Percentiles rank a stretch among this genome's conserved stretches.
Evolutionary conservation across 2,329 filamentous ascomycete species (phyloP).

Genomic region (Diaporthe citrichinensis): DNA sequence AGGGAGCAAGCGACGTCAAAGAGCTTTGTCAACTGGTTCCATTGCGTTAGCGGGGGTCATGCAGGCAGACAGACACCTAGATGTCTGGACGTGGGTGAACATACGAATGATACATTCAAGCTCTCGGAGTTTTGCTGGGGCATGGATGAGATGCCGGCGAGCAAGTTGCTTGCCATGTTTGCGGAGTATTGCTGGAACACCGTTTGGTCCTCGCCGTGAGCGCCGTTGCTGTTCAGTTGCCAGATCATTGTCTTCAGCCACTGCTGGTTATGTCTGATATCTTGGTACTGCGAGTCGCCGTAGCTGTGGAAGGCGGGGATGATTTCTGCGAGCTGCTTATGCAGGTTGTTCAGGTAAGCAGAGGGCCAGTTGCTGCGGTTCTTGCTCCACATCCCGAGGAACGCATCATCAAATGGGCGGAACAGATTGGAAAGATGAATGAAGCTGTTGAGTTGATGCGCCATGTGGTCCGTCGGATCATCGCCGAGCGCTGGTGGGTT

Average conservation of each 20-base stretch:
- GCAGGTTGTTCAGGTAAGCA: constrained; percentile 69
- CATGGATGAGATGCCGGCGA: constrained; percentile 79
- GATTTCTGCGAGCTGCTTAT: constrained; percentile 73
- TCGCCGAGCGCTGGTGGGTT: constrained; percentile 74
- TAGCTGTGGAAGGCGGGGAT: constrained; percentile 66
- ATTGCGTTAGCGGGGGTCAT: neutral
- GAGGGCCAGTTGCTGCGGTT: constrained; percentile 69
- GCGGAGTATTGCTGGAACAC: constrained; percentile 76
- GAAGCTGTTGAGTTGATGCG: constrained; percentile 68
- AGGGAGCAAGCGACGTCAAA: constrained; percentile 82
- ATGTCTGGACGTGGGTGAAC: constrained; percentile 48
- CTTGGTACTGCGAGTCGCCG: constrained; percentile 66
- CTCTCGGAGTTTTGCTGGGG: constrained; percentile 81
- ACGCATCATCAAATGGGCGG: constrained; percentile 75
- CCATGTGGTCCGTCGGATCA: constrained; percentile 69
- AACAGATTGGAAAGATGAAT: constrained; percentile 74
- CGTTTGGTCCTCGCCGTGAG: constrained; percentile 62
- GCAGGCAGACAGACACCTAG: neutral
- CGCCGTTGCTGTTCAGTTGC: constrained; percentile 70
- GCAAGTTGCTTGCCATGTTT: constrained; percentile 73
- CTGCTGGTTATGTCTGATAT: constrained; percentile 71
- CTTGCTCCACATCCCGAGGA: constrained; percentile 77
- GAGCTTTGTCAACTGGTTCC: constrained; percentile 79
- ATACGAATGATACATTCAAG: constrained; percentile 79
- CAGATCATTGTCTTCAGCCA: constrained; percentile 76